phyloP scores from a whole-genome alignment of 2,329 filamentous ascomycete genomes.

The Cadophora luteo-olivacea region DNA sequence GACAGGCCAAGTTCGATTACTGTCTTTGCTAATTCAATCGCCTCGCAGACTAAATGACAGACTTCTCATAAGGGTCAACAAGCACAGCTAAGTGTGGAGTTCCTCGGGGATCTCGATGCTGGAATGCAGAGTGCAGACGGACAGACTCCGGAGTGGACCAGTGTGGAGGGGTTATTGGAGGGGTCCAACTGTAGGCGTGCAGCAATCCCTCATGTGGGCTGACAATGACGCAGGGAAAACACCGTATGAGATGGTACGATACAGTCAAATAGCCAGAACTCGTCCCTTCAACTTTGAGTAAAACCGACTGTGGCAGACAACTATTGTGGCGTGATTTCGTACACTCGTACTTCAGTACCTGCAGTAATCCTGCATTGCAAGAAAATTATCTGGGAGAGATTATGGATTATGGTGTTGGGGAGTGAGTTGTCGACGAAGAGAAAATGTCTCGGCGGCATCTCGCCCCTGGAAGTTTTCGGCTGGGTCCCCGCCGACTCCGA shows the following conservation, averaged over 20 bases:
- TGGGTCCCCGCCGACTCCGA: constrained; percentile 1
- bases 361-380: not conserved
- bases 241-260: constrained; percentile 23
- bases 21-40: not conserved
- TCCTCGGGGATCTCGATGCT: not conserved
- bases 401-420: no score
- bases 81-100: not conserved
- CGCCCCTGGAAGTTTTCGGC: not conserved
- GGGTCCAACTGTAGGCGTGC: constrained; percentile 7
- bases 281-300: not conserved
- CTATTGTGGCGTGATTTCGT: constrained; percentile 2
- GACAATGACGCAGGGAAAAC: constrained; percentile 23
- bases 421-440: not conserved
- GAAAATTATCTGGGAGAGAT: not conserved
- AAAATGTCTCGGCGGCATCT: constrained; percentile 4
- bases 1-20: not conserved
- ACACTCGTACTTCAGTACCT: constrained; percentile 12
- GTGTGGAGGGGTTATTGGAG: not conserved
- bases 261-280: constrained; percentile 1
- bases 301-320: not conserved
- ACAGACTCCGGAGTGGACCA: constrained; percentile 1
- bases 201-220: constrained; percentile 14
- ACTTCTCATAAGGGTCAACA: not conserved
- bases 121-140: not conserved
- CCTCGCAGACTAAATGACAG: not conserved